Evolutionary conservation across 495 filamentous ascomycete genomes (phyloP).

Genomic region (Glarea lozoyensis): DNA sequence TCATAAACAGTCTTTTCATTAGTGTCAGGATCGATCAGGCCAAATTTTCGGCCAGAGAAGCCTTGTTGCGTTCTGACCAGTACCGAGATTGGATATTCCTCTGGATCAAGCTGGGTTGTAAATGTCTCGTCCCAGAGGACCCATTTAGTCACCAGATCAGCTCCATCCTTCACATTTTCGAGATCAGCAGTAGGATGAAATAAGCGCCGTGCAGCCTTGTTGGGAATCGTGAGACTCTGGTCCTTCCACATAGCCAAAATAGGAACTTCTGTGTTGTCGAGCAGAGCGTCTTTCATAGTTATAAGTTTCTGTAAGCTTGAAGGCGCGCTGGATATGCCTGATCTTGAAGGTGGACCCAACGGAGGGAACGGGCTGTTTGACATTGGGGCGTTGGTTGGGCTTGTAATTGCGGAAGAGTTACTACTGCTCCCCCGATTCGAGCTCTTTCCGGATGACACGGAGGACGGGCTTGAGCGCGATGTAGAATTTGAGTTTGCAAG

Average conservation of each 20-base stretch:
- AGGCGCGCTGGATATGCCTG: constrained; percentile 38
- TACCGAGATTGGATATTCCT: constrained; percentile 53
- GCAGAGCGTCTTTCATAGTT: constrained; percentile 60
- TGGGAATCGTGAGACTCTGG: constrained; percentile 53
- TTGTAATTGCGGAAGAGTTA: constrained; percentile 29
- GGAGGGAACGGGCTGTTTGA: constrained; percentile 47
- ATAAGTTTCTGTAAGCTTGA: constrained; percentile 55
- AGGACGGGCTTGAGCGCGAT: constrained; percentile 32
- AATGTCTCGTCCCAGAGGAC: constrained; percentile 61
- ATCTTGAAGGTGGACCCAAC: constrained; percentile 44
- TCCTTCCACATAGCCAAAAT: constrained; percentile 68
- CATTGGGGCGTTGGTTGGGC: constrained; percentile 30
- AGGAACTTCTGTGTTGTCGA: constrained; percentile 58
- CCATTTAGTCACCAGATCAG: background rate
- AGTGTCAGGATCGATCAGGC: constrained; percentile 41
- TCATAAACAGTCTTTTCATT: constrained; percentile 44
- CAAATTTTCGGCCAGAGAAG: constrained; percentile 46
- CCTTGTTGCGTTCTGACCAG: constrained; percentile 45
- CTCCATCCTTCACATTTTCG: constrained; percentile 27
- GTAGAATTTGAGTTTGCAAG: constrained; percentile 16
- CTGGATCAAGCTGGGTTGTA: constrained; percentile 36
- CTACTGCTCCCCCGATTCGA: constrained; percentile 23
- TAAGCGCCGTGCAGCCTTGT: constrained; percentile 48
- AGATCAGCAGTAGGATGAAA: constrained; percentile 33
- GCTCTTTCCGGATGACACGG: constrained; percentile 28